Percentiles rank a stretch among this genome's conserved stretches.
phyloP scores from a whole-genome alignment of 1,139 yeast species.

The Zhuliangozyma blackwelliae region DNA sequence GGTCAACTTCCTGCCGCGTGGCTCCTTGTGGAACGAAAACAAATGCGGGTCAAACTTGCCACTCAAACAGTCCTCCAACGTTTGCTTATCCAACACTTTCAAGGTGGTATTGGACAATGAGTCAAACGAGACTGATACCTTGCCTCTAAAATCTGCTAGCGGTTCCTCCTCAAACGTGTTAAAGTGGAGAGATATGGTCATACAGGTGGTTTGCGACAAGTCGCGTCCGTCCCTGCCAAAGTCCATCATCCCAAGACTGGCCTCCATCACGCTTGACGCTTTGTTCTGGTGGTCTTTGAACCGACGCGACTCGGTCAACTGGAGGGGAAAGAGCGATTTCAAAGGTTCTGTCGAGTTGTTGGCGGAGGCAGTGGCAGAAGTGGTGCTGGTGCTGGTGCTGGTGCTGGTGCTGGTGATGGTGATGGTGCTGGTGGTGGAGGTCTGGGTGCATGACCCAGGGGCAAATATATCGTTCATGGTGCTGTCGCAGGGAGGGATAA shows the following conservation, averaged over 20 bases:
- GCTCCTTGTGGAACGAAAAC: too few relatives aligned
- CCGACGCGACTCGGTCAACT: neutral
- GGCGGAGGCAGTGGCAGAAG: too few relatives aligned
- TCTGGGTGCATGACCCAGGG: slow-evolving; percentile 1
- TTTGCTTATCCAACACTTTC: slow-evolving; percentile 16
- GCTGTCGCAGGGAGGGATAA: slow-evolving; percentile 24
- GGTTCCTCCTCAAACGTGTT: slow-evolving; percentile 33
- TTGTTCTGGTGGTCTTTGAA: slow-evolving; percentile 5
- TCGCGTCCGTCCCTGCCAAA: neutral
- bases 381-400: too few relatives aligned
- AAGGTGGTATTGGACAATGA: slow-evolving; percentile 19
- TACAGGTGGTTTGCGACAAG: slow-evolving; percentile 19
- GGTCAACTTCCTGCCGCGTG: slow-evolving; percentile 7
- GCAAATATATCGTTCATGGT: slow-evolving; percentile 4
- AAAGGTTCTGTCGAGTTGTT: neutral
- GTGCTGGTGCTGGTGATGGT: slow-evolving; percentile 1
- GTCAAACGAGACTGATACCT: slow-evolving; percentile 28
- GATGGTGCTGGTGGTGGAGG: slow-evolving; percentile 1
- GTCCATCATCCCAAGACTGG: slow-evolving; percentile 8
- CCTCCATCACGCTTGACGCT: neutral
- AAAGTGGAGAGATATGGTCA: slow-evolving; percentile 34
- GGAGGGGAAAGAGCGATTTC: slow-evolving; percentile 2
- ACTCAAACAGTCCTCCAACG: slow-evolving; percentile 24
- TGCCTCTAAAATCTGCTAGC: slow-evolving; percentile 21
- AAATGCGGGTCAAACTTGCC: slow-evolving; percentile 18